These are phyloP conservation scores for Emergomyces pasteurianus DNA, from an alignment of 2,329 filamentous ascomycete species.

Conservation along the genomic window DNA sequence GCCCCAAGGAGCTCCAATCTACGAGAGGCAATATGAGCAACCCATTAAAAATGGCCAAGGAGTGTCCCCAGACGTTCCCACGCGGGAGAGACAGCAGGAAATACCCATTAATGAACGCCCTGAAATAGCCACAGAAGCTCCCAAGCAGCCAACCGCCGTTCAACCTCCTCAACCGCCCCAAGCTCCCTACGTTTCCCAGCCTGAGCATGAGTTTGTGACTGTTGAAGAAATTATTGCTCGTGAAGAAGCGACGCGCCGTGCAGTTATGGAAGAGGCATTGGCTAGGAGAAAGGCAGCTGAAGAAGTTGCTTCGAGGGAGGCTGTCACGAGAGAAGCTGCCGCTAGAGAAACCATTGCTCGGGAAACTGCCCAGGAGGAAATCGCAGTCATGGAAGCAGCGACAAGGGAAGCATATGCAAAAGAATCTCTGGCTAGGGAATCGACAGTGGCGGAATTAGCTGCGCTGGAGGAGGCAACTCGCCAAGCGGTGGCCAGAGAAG, in stretches of 20 bases:
- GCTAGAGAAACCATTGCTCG: slow-evolving; percentile 23
- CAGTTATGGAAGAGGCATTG: slow-evolving; percentile 7
- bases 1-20: not conserved
- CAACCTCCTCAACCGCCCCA: not conserved
- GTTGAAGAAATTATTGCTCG: slow-evolving; percentile 5
- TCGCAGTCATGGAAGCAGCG: slow-evolving; percentile 47
- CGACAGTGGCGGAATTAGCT: slow-evolving; percentile 19
- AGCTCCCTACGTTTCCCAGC: not conserved
- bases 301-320: slow-evolving; percentile 5
- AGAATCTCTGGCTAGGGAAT: slow-evolving; percentile 16
- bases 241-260: slow-evolving; percentile 10
- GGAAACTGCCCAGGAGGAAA: slow-evolving; percentile 21
- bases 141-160: not conserved
- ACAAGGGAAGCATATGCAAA: slow-evolving; percentile 25
- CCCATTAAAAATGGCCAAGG: too few species aligned
- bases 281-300: slow-evolving; percentile 9
- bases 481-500: not conserved
- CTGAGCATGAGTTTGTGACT: not conserved
- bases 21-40: not conserved
- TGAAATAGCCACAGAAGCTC: not conserved
- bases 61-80: too few species aligned
- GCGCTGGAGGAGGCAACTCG: not conserved
- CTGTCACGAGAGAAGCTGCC: slow-evolving; percentile 10
- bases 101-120: not conserved
- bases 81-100: not conserved